Evolutionary conservation across 805 yeast species (phyloP).

Genomic region (Nakazawaea ishiwadae): DNA sequence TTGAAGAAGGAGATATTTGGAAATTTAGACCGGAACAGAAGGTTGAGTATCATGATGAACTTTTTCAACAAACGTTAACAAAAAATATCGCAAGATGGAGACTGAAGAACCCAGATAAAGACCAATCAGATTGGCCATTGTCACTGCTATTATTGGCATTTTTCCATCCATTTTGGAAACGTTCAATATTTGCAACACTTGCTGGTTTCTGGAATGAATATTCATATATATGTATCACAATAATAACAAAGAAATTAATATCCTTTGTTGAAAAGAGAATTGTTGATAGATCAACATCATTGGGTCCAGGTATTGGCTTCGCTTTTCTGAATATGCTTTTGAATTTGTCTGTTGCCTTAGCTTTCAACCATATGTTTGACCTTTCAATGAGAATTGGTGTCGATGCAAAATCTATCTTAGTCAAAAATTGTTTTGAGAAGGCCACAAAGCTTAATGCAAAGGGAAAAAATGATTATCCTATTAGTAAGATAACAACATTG

Average conservation of each 20-base stretch:
- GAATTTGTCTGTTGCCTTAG: constrained; percentile 41
- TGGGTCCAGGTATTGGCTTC: constrained; percentile 67
- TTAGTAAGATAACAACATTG: constrained; percentile 68
- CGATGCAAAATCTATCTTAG: constrained; percentile 62
- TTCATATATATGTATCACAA: constrained; percentile 51
- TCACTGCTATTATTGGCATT: constrained; percentile 34
- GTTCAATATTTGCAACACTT: constrained; percentile 31
- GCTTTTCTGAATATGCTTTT: constrained; percentile 64
- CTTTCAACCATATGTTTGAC: constrained; percentile 61
- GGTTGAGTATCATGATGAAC: constrained; percentile 32
- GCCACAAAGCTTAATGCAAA: constrained; percentile 54
- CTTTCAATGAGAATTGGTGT: constrained; percentile 61
- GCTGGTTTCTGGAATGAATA: constrained; percentile 43
- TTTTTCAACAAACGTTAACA: constrained; percentile 30
- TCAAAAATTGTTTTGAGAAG: constrained; percentile 65
- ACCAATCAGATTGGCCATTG: constrained; percentile 32
- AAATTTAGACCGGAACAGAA: constrained; percentile 35
- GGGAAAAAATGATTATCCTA: constrained; percentile 56
- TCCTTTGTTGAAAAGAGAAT: constrained; percentile 51
- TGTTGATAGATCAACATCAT: constrained; percentile 31
- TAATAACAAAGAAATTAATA: constrained; percentile 61
- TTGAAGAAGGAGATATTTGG: constrained; percentile 61
- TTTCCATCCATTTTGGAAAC: constrained; percentile 38
- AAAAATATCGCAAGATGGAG: constrained; percentile 20
- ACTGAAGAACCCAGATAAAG: constrained; percentile 29